Evolutionary conservation across 108 stramenopile species (phyloP), one percentile per base, ranked within the genome.

Genomic region (Conticribra weissflogii): DNA sequence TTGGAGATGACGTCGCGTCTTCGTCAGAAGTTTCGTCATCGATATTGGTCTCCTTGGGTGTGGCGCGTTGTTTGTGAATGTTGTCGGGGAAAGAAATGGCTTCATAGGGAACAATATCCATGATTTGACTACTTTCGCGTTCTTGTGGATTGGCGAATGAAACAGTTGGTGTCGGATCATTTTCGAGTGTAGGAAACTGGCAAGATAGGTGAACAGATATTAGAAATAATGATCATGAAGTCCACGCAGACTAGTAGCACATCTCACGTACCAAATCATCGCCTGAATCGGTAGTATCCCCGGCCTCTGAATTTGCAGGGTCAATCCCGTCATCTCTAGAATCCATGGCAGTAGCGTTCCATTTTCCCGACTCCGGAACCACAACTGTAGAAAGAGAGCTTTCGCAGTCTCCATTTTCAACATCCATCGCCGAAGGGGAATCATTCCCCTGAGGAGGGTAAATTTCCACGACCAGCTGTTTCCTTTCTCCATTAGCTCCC

Each of bases 261-360:
- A 51, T 51, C 3, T n/a, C 9, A 67, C 66, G 41, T 25, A 67
- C 66, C 66, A 67, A 67, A 46, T 55, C 54, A n/a, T 55, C 48
- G 22, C 66, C 66, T 25, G 66, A 67, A 18, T 67, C 66, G 28
- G 30, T 50, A 2, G 66, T 54, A 17, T 34, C 66, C 21, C 54
- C 66, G 2, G 18, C 34, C 24, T 55, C 66, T 2, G 66, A 54
- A 27, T 41, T 36, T 5, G 32, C 54, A 9, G 14, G 5, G 36
- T 36, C 17, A 27, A 51, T 28, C 23, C 32, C 31, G 41, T 65
- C 12, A 33, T 36, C 31, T 53, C 51, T 21, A n/a, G 9, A 7
- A 53, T 7, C 52, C 7, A 18, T 7, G 18, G 18, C 17, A 16
- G 17, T n/a, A 27, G 4, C 5, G 23, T 27, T 22, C 32, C 15